Evolutionary conservation across 202 grass and related monocot genomes (phyloP), one percentile per base, ranked within the genome.

Genomic region (Musa balbisiana): DNA sequence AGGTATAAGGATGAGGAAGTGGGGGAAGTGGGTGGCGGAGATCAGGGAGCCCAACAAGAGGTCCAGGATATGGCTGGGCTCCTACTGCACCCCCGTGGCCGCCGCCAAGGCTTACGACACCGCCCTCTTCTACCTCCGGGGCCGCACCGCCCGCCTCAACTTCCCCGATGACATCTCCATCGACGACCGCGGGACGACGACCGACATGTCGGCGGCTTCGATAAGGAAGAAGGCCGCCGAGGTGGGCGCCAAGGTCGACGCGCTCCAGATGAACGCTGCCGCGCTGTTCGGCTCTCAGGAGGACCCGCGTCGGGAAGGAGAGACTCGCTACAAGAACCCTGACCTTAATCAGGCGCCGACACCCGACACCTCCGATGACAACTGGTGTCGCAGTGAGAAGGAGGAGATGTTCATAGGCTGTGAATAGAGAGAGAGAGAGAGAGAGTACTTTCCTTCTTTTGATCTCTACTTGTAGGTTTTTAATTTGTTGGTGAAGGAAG

Each of bases 101-200:
- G 92, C 92, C 9, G 92, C 92, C 49, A 85, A 80, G 79, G 92
- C 92, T 11, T 96, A 96, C 87, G 92, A 96, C 80, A 96, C 89
- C 11, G 92, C 92, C 12, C 89, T 96, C 5, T 96, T 96, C 83
- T 96, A 92, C 85, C 85, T 96, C 0, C 80, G 92, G 12, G 92
- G 92, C 0, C 25, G 89, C 63, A 89, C 92, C 10, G 89, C 92
- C 8, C 67, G 92, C 16, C 87, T 96, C 33, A 43, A 43, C 33
- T 43, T 43, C 33, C 33, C 33, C 33, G 33, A 43, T 43, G 33
- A 43, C 33, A 43, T 43, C 33, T 81, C 87, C 17, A 43, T 64
- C 1, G 1, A 64, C 23, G 83, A 51, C 23, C 26, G 20, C 52
- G 54, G 24, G 51, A 68, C 13, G 2, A 87, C 59, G 24, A 72